A percentile compares a stretch with the other conserved stretches of the same genome.
phyloP scores from a whole-genome alignment of 2,329 filamentous ascomycete genomes.

The Fusarium haematococcum region DNA sequence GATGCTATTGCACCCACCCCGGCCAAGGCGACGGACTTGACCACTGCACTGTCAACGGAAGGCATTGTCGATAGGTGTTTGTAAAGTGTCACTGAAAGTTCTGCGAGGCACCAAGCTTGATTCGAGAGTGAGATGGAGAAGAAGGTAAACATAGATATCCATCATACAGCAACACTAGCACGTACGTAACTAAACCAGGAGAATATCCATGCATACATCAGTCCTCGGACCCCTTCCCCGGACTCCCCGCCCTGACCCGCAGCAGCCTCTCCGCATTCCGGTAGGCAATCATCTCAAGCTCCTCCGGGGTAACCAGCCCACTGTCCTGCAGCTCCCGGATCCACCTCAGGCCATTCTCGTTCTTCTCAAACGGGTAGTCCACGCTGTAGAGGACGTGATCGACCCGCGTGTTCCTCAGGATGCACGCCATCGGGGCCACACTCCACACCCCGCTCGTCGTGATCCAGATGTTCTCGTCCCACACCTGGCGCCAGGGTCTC shows the following conservation, averaged over 20 bases:
- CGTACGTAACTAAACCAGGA: neutral
- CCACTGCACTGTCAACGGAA: neutral
- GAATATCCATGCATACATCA: neutral
- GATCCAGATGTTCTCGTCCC: conserved; percentile 67
- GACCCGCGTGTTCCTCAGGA: conserved; percentile 58
- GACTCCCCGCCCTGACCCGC: conserved; percentile 40
- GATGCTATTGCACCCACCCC: neutral
- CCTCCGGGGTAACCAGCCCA: conserved; percentile 60
- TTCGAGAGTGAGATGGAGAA: neutral
- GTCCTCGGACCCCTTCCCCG: neutral
- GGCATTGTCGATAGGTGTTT: neutral
- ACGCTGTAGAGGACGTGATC: conserved; percentile 67
- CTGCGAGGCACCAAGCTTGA: neutral
- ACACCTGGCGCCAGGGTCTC: conserved; percentile 60
- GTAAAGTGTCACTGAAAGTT: neutral
- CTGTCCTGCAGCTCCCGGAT: conserved; percentile 61
- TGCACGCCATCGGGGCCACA: conserved; percentile 58
- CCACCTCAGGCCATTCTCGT: conserved; percentile 60
- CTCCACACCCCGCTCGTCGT: conserved; percentile 67
- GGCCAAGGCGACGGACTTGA: neutral
- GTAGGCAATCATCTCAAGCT: conserved; percentile 62
- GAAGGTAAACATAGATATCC: neutral
- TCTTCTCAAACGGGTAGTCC: conserved; percentile 67
- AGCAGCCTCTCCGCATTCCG: conserved; percentile 64
- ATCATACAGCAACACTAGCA: neutral